Evolutionary conservation across 1,284 basidiomycete species (phyloP).

Genomic region (Thelephora terrestris): DNA sequence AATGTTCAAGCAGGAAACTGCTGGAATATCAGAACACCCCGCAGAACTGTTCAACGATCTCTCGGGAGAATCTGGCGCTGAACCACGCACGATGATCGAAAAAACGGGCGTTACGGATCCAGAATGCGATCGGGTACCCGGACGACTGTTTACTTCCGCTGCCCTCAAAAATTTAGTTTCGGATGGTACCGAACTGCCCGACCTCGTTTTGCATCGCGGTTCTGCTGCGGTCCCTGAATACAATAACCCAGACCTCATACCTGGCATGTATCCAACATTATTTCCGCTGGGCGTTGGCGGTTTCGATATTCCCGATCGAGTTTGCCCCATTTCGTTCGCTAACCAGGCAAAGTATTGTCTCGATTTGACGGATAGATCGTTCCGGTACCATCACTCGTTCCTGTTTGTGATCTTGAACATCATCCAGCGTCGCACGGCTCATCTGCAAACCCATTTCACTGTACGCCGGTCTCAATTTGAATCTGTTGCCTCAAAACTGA

Average conservation of each 20-base stretch:
- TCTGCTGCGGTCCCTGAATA: slow-evolving; percentile 3
- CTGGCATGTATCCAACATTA: slow-evolving; percentile 14
- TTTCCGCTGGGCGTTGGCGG: slow-evolving; percentile 13
- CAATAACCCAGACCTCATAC: slow-evolving; percentile 9
- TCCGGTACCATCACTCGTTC: slow-evolving; percentile 9
- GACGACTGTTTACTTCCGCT: not conserved
- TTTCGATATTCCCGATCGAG: slow-evolving; percentile 5
- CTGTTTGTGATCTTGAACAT: slow-evolving; percentile 12
- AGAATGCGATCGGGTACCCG: not conserved
- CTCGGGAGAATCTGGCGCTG: not conserved
- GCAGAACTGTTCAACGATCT: not conserved
- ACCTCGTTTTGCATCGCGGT: not conserved
- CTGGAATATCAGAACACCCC: not conserved
- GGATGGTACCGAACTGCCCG: not conserved
- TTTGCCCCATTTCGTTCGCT: slow-evolving; percentile 3
- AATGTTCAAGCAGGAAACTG: not conserved
- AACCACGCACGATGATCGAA: not conserved
- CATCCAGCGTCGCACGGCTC: slow-evolving; percentile 7
- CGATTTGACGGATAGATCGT: slow-evolving; percentile 5
- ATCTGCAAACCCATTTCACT: slow-evolving; percentile 9
- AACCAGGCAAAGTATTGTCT: slow-evolving; percentile 9
- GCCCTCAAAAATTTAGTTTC: not conserved
- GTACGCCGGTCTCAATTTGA: slow-evolving; percentile 2
- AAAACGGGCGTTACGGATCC: not conserved
- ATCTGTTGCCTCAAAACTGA: not conserved